phyloP scores from a whole-genome alignment of 352 stramenopile genomes.

The Phytopythium delawarense region DNA sequence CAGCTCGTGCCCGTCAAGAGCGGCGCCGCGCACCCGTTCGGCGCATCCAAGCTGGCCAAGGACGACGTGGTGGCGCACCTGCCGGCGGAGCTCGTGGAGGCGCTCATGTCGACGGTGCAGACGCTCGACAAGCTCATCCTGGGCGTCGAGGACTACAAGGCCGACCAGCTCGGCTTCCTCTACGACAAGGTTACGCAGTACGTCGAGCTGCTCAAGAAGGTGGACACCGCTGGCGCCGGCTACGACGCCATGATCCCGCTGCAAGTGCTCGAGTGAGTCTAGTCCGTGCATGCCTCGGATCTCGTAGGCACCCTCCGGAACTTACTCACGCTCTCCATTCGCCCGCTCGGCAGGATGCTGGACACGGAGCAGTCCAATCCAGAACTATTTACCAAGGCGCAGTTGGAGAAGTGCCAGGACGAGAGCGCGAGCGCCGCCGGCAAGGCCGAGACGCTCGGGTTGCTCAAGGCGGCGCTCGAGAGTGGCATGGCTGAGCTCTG shows the following conservation, averaged over 20 bases:
- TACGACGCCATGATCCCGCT: conserved; percentile 62
- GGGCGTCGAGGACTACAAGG: conserved; percentile 52
- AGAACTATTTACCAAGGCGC: conserved; percentile 60
- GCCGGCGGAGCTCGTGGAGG: conserved; percentile 49
- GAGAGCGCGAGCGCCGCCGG: conserved; percentile 40
- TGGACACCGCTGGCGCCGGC: conserved; percentile 32
- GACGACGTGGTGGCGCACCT: conserved; percentile 63
- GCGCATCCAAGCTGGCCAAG: conserved; percentile 28
- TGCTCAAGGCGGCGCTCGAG: conserved; percentile 51
- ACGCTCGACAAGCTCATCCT: conserved; percentile 63
- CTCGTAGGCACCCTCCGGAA: neutral
- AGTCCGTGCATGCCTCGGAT: too few species aligned
- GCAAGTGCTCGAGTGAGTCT: conserved; percentile 49
- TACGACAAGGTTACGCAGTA: conserved; percentile 56
- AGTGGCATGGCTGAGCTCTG: conserved; percentile 24
- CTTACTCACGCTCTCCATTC: neutral
- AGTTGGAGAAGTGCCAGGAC: conserved; percentile 58
- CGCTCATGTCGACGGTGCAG: conserved; percentile 50
- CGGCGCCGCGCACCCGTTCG: conserved; percentile 9
- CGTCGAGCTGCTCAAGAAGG: conserved; percentile 51
- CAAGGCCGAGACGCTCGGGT: conserved; percentile 47
- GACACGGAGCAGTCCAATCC: conserved; percentile 55
- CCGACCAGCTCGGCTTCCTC: conserved; percentile 56
- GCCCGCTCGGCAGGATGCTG: conserved; percentile 29
- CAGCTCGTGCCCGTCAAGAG: conserved; percentile 52